Percentiles rank a stretch among this genome's conserved stretches.
These are phyloP conservation scores for Colletotrichum tropicale DNA, from an alignment of 2,329 filamentous ascomycete species.

Conservation along the genomic window DNA sequence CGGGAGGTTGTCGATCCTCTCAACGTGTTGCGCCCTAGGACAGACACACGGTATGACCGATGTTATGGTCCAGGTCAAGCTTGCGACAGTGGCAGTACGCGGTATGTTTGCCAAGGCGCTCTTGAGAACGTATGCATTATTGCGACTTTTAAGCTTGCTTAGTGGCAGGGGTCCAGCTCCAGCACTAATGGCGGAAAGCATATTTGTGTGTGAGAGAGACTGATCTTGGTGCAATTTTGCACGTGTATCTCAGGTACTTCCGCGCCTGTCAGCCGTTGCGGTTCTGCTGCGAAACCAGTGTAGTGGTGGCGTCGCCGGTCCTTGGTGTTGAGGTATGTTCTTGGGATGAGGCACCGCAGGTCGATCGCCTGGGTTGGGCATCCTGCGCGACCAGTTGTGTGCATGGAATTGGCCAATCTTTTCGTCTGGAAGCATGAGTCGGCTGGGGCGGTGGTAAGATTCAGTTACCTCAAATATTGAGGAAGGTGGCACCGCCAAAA, in stretches of 20 bases:
- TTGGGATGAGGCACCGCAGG: neutral
- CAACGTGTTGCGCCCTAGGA: neutral
- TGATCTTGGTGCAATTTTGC: neutral
- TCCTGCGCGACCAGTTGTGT: neutral
- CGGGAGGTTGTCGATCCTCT: neutral
- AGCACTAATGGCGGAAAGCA: neutral
- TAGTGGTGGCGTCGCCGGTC: neutral
- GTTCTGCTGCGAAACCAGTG: neutral
- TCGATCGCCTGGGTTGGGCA: neutral
- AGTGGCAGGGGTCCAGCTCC: neutral
- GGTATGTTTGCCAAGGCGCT: neutral
- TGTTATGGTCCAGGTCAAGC: neutral
- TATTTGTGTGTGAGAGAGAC: neutral
- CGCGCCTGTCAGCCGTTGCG: neutral
- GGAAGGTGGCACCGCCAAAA: neutral
- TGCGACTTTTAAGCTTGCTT: neutral
- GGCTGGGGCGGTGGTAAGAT: neutral
- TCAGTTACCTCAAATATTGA: neutral
- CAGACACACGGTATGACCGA: neutral
- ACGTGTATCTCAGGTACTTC: neutral
- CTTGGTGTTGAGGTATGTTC: neutral
- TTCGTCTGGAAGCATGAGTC: neutral
- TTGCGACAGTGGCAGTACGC: neutral
- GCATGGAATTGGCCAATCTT: neutral
- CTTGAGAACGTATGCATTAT: neutral